Evolutionary conservation across 306 rosid species (phyloP), one percentile per base, ranked within the genome.

Genomic region (Begonia peltatifolia): DNA sequence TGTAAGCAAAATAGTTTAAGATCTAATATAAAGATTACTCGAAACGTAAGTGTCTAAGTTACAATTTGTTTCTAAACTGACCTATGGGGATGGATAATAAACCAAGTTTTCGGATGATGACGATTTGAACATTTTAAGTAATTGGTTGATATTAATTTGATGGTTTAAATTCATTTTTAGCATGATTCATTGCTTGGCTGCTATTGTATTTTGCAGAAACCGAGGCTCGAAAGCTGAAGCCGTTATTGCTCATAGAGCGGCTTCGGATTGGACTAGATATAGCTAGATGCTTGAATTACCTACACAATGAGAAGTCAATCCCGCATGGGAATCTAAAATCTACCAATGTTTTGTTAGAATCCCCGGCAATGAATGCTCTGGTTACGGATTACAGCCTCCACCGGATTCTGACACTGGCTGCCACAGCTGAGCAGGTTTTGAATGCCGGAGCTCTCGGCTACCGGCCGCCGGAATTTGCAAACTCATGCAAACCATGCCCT

Each of bases 241-340:
- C 81, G 9, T 58, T 85, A 69, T 70, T 81, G 46, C 71, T 79
- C 38, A 71, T 59, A 20, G 79, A 75, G 52, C 65, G 93, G 66
- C 68, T 73, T 3, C 68, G 65, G 61, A 76, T 79, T 59, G 87
- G 84, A 4, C 48, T 71, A 52, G 81, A 80, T 14, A 73, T 79
- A 13, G 85, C 79, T 2, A 68, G 57, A 17, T 79, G 95, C 69
- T 71, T 77, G 56, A 57, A 75, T 61, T 86, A 61, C 79, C 67
- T 86, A 12, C 93, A 82, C 9, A 70, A 74, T 3, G 93, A 79
- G 76, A 86, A 79, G 74, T 69, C 87, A 46, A 86, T 86, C 66
- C 95, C 87, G 12, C 93, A 82, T 54, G 95, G 95, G 54, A 86
- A 86, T 70, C 81, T 86, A 57, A 82, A 82, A 77, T 79, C 85